phyloP scores from a whole-genome alignment of 108 stramenopile species.

The Aurantiochytrium sp. region DNA sequence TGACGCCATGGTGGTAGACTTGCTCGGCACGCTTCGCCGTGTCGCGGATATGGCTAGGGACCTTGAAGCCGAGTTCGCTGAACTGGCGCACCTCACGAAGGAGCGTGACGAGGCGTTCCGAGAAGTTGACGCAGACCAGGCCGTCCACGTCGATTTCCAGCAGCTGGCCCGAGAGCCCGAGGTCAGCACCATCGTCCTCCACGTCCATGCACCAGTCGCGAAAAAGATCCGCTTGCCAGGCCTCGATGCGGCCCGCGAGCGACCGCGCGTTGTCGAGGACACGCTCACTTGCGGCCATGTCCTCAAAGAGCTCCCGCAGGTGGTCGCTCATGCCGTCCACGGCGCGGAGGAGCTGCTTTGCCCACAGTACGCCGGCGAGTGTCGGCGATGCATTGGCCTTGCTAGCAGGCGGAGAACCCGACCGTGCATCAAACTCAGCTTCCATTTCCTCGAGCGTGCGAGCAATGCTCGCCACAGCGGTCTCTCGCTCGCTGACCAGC shows the following conservation, averaged over 20 bases:
- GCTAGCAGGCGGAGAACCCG: neutral
- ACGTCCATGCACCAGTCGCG: slow-evolving; percentile 1
- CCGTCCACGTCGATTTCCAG: slow-evolving; percentile 32
- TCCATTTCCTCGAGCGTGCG: neutral
- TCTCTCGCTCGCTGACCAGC: neutral
- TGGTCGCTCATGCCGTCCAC: neutral
- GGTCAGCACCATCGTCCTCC: neutral
- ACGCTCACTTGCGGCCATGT: neutral
- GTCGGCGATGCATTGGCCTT: neutral
- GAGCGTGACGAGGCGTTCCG: slow-evolving; percentile 38
- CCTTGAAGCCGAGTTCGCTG: slow-evolving; percentile 44
- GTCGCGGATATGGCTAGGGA: slow-evolving; percentile 26
- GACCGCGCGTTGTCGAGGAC: neutral
- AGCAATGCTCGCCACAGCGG: neutral
- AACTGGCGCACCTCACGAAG: slow-evolving; percentile 57
- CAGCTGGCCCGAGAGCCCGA: slow-evolving; percentile 10
- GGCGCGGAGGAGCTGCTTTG: neutral
- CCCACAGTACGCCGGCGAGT: neutral
- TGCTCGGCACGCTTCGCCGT: slow-evolving; percentile 28
- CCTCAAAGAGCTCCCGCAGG: neutral
- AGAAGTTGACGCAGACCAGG: slow-evolving; percentile 23
- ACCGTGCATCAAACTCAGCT: neutral
- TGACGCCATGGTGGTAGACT: slow-evolving; percentile 51
- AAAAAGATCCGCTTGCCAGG: neutral
- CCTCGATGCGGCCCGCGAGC: neutral